These are phyloP conservation scores for Amanita polypyramis DNA, from an alignment of 768 basidiomycete genomes.

Conservation along the genomic window DNA sequence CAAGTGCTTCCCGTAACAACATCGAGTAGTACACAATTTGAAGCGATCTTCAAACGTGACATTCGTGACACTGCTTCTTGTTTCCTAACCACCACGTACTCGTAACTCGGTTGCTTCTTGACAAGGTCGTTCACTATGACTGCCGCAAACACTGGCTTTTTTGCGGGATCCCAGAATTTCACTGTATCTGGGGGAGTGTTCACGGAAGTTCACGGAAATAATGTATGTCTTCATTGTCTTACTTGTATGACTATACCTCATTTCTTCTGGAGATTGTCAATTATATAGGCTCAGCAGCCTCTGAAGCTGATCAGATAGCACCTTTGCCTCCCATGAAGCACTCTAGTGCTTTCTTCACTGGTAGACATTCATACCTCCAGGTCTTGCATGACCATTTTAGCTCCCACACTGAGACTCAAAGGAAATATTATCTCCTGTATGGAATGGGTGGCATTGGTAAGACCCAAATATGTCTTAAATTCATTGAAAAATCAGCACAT, in stretches of 20 bases:
- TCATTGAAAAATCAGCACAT: neutral
- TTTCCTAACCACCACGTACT: too few species aligned
- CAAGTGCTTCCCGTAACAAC: too few species aligned
- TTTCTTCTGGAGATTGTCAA: neutral
- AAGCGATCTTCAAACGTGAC: too few species aligned
- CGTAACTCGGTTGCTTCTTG: neutral
- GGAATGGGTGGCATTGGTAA: slow-evolving; percentile 14
- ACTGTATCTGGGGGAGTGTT: neutral
- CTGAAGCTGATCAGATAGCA: neutral
- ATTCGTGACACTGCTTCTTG: too few species aligned
- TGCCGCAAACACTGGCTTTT: neutral
- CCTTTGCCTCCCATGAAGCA: neutral
- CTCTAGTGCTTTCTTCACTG: neutral
- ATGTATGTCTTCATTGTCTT: neutral
- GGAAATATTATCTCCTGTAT: slow-evolving; percentile 11
- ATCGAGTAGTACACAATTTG: too few species aligned
- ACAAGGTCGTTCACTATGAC: too few species aligned
- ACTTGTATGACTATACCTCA: neutral
- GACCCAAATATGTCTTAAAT: slow-evolving; percentile 2
- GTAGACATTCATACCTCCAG: slow-evolving; percentile 9
- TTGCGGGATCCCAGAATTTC: slow-evolving; percentile 14
- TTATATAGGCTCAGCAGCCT: neutral
- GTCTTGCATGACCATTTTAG: slow-evolving; percentile 9
- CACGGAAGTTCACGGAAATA: neutral
- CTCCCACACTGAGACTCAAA: neutral